These are phyloP conservation scores for Rhodotorula sp. DNA, from an alignment of 1,284 basidiomycete species.

Conservation along the genomic window DNA sequence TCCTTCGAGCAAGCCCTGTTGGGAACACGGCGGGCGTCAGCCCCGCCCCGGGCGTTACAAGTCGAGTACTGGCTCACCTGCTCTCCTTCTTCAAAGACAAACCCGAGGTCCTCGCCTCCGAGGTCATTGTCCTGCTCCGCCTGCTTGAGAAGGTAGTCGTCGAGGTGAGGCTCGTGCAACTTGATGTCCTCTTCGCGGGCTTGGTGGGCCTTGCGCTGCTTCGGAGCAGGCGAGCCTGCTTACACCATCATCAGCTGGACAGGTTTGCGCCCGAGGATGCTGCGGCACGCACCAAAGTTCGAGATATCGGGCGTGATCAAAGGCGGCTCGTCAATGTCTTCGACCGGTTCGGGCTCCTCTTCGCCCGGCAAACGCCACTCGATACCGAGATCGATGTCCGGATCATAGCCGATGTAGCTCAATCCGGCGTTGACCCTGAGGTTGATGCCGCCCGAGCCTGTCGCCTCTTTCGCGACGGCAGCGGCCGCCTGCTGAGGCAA, in stretches of 20 bases:
- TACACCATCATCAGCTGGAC: neutral
- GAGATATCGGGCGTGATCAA: neutral
- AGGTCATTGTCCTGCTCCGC: neutral
- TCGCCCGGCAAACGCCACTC: slow-evolving; percentile 12
- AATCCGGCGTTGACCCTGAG: slow-evolving; percentile 17
- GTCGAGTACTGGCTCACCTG: neutral
- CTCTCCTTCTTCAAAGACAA: slow-evolving; percentile 9
- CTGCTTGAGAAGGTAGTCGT: slow-evolving; percentile 23
- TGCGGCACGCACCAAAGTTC: neutral
- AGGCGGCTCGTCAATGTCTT: slow-evolving; percentile 7
- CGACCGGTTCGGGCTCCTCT: neutral
- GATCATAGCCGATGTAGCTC: slow-evolving; percentile 16
- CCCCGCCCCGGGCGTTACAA: neutral
- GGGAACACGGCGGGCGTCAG: too few relatives aligned
- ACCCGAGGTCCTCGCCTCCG: neutral
- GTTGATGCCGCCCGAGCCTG: slow-evolving; percentile 6
- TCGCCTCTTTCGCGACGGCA: neutral
- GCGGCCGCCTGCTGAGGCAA: neutral
- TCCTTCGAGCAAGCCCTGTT: slow-evolving; percentile 34
- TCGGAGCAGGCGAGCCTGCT: neutral
- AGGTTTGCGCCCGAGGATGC: neutral
- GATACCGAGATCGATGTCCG: slow-evolving; percentile 13
- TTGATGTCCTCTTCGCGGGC: slow-evolving; percentile 34
- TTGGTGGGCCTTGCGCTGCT: slow-evolving; percentile 12
- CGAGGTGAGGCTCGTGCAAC: slow-evolving; percentile 35